Conservation (phyloP, 306 rosid genomes). For the Malus sylvestris region DNA sequence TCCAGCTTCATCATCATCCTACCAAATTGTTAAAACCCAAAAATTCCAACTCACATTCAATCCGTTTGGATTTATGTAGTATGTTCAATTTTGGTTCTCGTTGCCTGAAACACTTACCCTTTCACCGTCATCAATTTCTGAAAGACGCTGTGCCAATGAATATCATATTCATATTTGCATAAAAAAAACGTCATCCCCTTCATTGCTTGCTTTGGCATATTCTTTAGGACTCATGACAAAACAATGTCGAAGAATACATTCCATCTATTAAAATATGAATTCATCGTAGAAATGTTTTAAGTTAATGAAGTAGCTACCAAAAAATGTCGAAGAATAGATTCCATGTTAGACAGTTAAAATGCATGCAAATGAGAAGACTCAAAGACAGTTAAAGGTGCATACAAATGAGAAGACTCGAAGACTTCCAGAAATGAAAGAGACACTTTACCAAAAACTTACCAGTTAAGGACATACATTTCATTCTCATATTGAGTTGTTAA, state of each 20-base stretch:
- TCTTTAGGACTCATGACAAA: constrained; percentile 65
- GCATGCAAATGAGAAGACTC: neutral
- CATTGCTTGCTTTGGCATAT: constrained; percentile 54
- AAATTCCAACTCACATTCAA: neutral
- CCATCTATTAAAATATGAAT: constrained; percentile 54
- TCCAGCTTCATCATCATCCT: constrained; percentile 58
- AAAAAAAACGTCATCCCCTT: constrained; percentile 79
- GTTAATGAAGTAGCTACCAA: too few relatives aligned
- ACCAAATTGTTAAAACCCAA: constrained; percentile 15
- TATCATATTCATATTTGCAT: constrained; percentile 87
- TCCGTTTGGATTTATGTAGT: neutral
- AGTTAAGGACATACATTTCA: neutral
- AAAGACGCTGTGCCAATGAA: constrained; percentile 83
- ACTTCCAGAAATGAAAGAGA: neutral
- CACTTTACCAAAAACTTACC: neutral
- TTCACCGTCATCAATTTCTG: constrained; percentile 55
- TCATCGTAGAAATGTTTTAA: neutral
- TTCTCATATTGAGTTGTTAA: neutral
- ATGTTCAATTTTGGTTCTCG: neutral
- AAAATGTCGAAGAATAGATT: neutral
- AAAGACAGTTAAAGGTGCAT: neutral
- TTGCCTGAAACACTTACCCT: constrained; percentile 38
- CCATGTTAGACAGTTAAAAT: neutral
- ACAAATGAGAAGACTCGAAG: neutral
- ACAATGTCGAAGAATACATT: constrained; percentile 75